phyloP scores from a whole-genome alignment of 2,329 filamentous ascomycete species.

The Pyricularia pennisetigena region DNA sequence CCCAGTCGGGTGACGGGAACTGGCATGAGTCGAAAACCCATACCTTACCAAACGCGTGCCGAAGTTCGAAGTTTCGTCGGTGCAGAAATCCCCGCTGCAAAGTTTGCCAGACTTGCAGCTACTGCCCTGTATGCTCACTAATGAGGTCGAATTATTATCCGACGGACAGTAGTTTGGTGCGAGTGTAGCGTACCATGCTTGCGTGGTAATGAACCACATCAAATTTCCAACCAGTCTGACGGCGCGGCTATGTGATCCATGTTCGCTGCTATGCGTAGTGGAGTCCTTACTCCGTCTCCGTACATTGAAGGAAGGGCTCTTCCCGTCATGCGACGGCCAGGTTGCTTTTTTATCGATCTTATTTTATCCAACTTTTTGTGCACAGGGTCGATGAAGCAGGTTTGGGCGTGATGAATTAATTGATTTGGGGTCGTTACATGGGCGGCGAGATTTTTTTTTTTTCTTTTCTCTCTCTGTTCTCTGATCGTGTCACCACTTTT shows the following conservation, averaged over 20 bases:
- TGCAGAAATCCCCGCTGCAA: not conserved
- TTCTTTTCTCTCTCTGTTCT: not conserved
- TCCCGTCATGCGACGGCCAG: not conserved
- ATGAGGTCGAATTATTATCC: not conserved
- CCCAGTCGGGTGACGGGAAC: not conserved
- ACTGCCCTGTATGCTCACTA: not conserved
- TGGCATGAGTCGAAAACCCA: not conserved
- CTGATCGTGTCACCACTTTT: not conserved
- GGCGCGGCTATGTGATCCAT: not conserved
- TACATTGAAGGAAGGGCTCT: not conserved
- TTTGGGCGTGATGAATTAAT: not conserved
- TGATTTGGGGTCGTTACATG: not conserved
- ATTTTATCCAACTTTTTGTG: not conserved
- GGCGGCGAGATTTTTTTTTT: not conserved
- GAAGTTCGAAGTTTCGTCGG: not conserved
- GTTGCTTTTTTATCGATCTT: not conserved
- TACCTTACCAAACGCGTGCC: too few relatives aligned
- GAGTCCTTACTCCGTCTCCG: not conserved
- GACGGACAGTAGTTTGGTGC: not conserved
- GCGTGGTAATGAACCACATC: not conserved
- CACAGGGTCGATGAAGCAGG: not conserved
- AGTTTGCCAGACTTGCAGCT: not conserved
- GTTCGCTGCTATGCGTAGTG: not conserved
- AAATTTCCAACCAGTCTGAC: not conserved
- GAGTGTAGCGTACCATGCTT: not conserved